A percentile compares a stretch with the other conserved stretches of the same genome.
Conservation (phyloP, 805 yeast species). For the Nakazawaea pomicola region DNA sequence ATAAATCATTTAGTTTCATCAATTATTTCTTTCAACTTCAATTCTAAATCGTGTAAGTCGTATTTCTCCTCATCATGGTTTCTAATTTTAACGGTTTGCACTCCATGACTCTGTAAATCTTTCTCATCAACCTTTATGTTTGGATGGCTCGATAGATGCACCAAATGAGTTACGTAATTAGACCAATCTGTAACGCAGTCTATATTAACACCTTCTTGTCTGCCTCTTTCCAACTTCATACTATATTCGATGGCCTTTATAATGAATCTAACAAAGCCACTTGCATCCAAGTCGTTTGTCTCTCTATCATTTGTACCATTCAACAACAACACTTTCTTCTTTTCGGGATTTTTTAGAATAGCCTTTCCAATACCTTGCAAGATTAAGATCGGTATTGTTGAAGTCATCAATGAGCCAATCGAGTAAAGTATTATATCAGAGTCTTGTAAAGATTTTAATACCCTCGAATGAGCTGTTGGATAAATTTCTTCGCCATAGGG, state of each 20-base stretch:
- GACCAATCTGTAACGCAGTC: conserved; percentile 27
- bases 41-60: conserved; percentile 37
- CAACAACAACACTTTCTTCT: conserved; percentile 54
- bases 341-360: conserved; percentile 27
- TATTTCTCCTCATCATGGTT: conserved; percentile 25
- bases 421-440: conserved; percentile 65
- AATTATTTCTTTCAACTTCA: conserved; percentile 18
- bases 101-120: conserved; percentile 36
- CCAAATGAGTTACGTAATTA: conserved; percentile 56
- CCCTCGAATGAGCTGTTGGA: conserved; percentile 67
- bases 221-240: conserved; percentile 21
- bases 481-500: conserved; percentile 84
- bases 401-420: conserved; percentile 86
- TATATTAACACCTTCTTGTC: conserved; percentile 11
- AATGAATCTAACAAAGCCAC: conserved; percentile 52
- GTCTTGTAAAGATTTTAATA: conserved; percentile 40
- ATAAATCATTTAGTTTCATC: no score
- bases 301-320: conserved; percentile 81
- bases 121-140: conserved; percentile 45
- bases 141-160: conserved; percentile 44
- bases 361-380: conserved; percentile 70
- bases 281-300: conserved; percentile 61
- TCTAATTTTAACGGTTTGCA: conserved; percentile 40
- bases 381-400: conserved; percentile 73
- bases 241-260: conserved; percentile 54